These are phyloP conservation scores for Bryum argenteum DNA, from an alignment of 225 moss, liverwort and hornwort species.

Conservation along the genomic window DNA sequence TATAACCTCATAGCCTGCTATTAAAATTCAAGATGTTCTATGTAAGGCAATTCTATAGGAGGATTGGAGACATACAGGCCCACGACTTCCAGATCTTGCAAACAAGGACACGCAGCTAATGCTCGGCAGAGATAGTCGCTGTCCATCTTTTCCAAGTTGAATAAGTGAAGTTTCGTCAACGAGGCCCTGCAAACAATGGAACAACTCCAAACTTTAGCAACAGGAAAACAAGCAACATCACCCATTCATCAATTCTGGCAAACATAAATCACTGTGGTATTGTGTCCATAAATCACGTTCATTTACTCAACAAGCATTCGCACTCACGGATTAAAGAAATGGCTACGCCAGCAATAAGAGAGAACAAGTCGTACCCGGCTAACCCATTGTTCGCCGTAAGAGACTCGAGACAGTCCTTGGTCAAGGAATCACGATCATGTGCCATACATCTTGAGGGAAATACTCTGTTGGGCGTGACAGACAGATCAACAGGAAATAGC, in stretches of 20 bases:
- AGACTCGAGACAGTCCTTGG: conserved; percentile 56
- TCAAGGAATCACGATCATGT: conserved; percentile 49
- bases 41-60: neutral
- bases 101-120: conserved; percentile 45
- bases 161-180: conserved; percentile 51
- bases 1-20: neutral
- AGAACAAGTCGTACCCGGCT: conserved; percentile 36
- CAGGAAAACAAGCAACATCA: conserved; percentile 12
- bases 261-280: neutral
- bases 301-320: neutral
- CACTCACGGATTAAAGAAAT: neutral
- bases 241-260: conserved; percentile 17
- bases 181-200: conserved; percentile 37
- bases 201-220: conserved; percentile 7
- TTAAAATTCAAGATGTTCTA: conserved; percentile 11
- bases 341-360: conserved; percentile 13
- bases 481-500: conserved; percentile 45
- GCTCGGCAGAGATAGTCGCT: conserved; percentile 49
- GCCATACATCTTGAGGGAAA: conserved; percentile 44
- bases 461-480: conserved; percentile 52
- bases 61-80: conserved; percentile 47
- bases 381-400: conserved; percentile 48
- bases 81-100: conserved; percentile 58
- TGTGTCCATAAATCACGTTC: conserved; percentile 7
- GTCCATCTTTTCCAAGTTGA: conserved; percentile 62